Evolutionary conservation across 176 grass and related monocot species (phyloP).

Genomic region (Thinopyrum elongatum): DNA sequence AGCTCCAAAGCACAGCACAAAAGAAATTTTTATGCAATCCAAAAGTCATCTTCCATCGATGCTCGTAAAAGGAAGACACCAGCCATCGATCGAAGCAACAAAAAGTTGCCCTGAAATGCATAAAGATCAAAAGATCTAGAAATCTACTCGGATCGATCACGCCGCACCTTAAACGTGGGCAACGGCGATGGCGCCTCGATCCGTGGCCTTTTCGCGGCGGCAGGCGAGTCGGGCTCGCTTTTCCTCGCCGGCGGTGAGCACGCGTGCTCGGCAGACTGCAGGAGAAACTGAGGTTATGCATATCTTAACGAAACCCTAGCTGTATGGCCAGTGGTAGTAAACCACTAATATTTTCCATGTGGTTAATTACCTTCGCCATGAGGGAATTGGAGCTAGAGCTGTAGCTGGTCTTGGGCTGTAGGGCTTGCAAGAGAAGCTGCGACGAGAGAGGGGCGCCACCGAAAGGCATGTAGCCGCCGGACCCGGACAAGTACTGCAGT

Average conservation of each 20-base stretch:
- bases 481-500: slow-evolving; percentile 34
- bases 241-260: slow-evolving; percentile 56
- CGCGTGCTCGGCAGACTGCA: slow-evolving; percentile 37
- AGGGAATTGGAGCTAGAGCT: slow-evolving; percentile 19
- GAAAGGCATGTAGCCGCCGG: slow-evolving; percentile 40
- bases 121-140: slow-evolving; percentile 10
- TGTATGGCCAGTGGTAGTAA: neutral
- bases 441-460: slow-evolving; percentile 18
- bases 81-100: slow-evolving; percentile 40
- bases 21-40: slow-evolving; percentile 30
- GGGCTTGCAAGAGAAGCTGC: slow-evolving; percentile 48
- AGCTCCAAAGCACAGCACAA: slow-evolving; percentile 32
- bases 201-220: slow-evolving; percentile 60
- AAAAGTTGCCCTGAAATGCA: slow-evolving; percentile 28
- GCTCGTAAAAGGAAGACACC: slow-evolving; percentile 29
- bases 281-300: slow-evolving; percentile 16
- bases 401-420: slow-evolving; percentile 38
- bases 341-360: neutral
- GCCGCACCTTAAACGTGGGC: slow-evolving; percentile 86
- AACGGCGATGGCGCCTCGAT: slow-evolving; percentile 80
- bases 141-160: slow-evolving; percentile 12
- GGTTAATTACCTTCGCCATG: slow-evolving; percentile 36
- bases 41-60: slow-evolving; percentile 30
- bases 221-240: slow-evolving; percentile 25
- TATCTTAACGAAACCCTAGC: slow-evolving; percentile 40